Conservation (phyloP, 306 rosid species). For the Prunus mira region DNA sequence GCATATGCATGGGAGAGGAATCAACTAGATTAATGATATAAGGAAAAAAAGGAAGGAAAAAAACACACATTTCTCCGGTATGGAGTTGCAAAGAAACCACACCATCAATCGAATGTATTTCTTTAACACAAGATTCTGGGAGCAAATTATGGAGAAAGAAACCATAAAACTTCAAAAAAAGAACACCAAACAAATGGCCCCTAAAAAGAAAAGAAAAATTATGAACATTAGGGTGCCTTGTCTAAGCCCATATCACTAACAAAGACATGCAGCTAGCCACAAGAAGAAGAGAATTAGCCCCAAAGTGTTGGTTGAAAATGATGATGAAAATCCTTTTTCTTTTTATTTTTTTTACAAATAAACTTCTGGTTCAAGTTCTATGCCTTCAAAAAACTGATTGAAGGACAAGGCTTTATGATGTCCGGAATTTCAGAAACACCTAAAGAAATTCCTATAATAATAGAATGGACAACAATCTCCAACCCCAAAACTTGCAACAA, state of each 20-base stretch:
- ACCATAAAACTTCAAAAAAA: background rate
- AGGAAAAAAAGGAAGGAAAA: background rate
- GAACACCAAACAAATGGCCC: background rate
- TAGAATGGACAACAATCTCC: slow-evolving; percentile 77
- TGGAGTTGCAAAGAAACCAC: background rate
- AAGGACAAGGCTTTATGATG: slow-evolving; percentile 59
- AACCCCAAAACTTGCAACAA: slow-evolving; percentile 58
- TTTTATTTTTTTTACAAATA: too few relatives aligned
- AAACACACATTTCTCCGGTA: background rate
- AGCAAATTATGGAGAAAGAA: background rate
- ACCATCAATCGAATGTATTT: background rate
- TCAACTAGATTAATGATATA: background rate
- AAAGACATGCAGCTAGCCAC: slow-evolving; percentile 39
- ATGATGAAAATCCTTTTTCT: too few relatives aligned
- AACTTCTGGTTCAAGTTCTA: slow-evolving; percentile 53
- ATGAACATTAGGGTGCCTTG: background rate
- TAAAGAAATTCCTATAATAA: slow-evolving; percentile 69
- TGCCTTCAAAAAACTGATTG: slow-evolving; percentile 87
- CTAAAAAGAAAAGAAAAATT: background rate
- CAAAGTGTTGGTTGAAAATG: background rate
- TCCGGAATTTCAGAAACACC: slow-evolving; percentile 69
- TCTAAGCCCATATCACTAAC: slow-evolving; percentile 33
- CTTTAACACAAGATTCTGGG: background rate
- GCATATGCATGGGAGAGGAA: background rate
- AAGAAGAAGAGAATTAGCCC: slow-evolving; percentile 25